Base-by-base conservation (phyloP, 2,329 filamentous ascomycete species). In the Xylaria sp. region DNA sequence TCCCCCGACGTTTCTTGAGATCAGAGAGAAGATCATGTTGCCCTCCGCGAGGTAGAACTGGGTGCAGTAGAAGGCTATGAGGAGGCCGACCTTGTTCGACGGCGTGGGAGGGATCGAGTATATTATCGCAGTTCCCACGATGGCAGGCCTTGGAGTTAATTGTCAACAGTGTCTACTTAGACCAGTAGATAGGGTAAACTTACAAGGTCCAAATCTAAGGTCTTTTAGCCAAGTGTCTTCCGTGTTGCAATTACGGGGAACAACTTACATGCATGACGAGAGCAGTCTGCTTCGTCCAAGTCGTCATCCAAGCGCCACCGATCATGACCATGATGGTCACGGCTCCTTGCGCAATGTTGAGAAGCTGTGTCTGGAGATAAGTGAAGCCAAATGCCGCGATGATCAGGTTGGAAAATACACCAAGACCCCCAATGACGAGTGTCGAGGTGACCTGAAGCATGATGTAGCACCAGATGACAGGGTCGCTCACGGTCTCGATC, bases 11-110 rank as follows among this genome's bases (percentile, higher is more conserved):
- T 78, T 77, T 6, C 71, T 64, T 4, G 71, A 70, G 6, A 76
- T 70, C 0, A 78, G 66, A 0, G 74, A 75, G 57, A 77, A 72
- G 6, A 72, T 70, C 34, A 78, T 67, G 39, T 73, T 76, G 0
- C 71, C 71, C 4, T 76, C 70, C 0, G 72, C 74, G 1, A 74
- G 71, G 9, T 73, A 75, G 29, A 78, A 71, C 6, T 77, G 70
- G 18, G 76, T 78, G 61, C 76, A 78, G 26, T 76, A 76, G 29
- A 78, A 76, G 18, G 69, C 68, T 5, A 71, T 63, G 2, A 72
- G 63, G 1, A 78, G 67, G 22, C 75, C 72, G 2, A 72, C 70
- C 1, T 67, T 68, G 5, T 72, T 70, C 2, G 54, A 57, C 0
- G 54, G 50, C 20, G 47, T 71, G 26, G 62, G 72, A 20, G 55